These are phyloP conservation scores for Mortierella polycephala DNA, from an alignment of 371 early-diverging fungal species.

Conservation along the genomic window DNA sequence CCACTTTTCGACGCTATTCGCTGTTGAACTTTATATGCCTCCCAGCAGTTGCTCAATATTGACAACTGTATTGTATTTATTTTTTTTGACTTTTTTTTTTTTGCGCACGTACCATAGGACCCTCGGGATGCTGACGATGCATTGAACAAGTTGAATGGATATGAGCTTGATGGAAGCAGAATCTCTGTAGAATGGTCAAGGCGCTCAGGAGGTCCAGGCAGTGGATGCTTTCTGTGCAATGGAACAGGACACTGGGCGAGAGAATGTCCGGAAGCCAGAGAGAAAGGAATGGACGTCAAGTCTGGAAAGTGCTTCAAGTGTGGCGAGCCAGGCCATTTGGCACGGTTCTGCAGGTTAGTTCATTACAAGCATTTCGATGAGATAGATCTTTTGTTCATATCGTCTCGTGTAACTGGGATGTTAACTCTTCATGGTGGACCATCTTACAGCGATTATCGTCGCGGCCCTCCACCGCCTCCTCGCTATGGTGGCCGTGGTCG, in stretches of 20 bases:
- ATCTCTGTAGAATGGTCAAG: constrained; percentile 62
- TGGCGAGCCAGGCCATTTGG: constrained; percentile 63
- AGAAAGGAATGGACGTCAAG: constrained; percentile 64
- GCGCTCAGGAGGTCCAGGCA: constrained; percentile 60
- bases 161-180: constrained; percentile 56
- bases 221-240: constrained; percentile 65
- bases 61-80: too few relatives aligned
- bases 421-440: constrained; percentile 11
- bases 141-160: constrained; percentile 58
- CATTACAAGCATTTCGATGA: not conserved
- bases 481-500: constrained; percentile 54
- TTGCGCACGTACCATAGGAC: constrained; percentile 27
- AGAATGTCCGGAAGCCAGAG: constrained; percentile 65
- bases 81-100: not conserved
- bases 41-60: not conserved
- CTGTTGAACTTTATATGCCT: not conserved
- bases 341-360: constrained; percentile 59
- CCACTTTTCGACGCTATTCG: not conserved
- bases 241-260: constrained; percentile 65
- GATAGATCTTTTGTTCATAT: not conserved
- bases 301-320: constrained; percentile 66
- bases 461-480: constrained; percentile 56
- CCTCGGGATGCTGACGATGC: constrained; percentile 64
- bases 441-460: constrained; percentile 50
- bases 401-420: not conserved